Conservation (phyloP, 441 rosid genomes). For the Pelargonium cotyledonis region DNA sequence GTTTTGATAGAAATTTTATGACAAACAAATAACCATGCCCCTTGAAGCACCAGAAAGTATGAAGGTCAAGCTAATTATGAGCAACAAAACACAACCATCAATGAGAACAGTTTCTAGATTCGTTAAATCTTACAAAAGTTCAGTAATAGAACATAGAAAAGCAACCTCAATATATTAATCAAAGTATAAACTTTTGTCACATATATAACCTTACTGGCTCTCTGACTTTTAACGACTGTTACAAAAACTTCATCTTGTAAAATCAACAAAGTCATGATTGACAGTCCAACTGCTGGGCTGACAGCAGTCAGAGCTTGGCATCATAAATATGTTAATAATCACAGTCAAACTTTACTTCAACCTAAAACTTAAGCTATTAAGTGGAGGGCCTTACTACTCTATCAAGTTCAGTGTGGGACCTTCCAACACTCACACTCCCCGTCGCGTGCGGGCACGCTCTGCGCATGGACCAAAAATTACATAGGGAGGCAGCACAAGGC, state of each 20-base stretch:
- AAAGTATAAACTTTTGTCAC: background rate
- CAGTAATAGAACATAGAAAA: background rate
- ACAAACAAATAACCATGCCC: background rate
- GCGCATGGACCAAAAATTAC: too few relatives aligned
- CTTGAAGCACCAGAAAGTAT: background rate
- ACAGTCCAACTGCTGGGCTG: background rate
- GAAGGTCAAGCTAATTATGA: background rate
- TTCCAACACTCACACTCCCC: too few relatives aligned
- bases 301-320: background rate
- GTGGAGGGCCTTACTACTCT: too few relatives aligned
- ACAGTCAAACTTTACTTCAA: too few relatives aligned
- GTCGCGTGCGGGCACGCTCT: too few relatives aligned
- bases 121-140: background rate
- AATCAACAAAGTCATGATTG: background rate
- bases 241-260: background rate
- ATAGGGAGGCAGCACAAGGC: too few relatives aligned
- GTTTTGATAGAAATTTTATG: constrained; percentile 1
- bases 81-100: background rate
- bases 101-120: background rate
- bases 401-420: too few relatives aligned
- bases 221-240: background rate
- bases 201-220: background rate
- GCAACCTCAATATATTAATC: background rate
- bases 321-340: background rate
- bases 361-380: too few relatives aligned